Conservation (phyloP, 306 rosid genomes). For the Mimosa pudica region DNA sequence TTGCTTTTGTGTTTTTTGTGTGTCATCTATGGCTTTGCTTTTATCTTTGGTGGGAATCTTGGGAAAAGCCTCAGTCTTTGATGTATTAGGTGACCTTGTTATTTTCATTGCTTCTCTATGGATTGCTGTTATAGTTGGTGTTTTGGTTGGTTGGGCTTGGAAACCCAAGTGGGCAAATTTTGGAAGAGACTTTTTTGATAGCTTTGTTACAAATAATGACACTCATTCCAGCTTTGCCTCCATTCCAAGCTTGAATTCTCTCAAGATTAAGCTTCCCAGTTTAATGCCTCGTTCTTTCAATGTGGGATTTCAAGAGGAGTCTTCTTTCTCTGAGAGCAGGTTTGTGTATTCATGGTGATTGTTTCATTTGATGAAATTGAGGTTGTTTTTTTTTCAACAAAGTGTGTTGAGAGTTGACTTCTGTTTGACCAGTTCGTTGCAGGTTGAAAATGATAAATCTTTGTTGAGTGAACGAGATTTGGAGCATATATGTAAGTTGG, state of each 20-base stretch:
- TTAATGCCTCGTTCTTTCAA: conserved; percentile 44
- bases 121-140: conserved; percentile 78
- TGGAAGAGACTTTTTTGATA: conserved; percentile 40
- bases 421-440: conserved; percentile 41
- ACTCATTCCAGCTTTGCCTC: conserved; percentile 38
- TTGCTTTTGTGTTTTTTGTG: neutral
- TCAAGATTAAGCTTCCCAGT: conserved; percentile 46
- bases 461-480: conserved; percentile 50
- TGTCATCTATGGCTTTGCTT: conserved; percentile 47
- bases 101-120: conserved; percentile 68
- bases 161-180: conserved; percentile 83
- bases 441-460: conserved; percentile 43
- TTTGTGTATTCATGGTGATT: conserved; percentile 27
- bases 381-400: conserved; percentile 1
- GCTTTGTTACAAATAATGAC: conserved; percentile 36
- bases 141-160: conserved; percentile 93
- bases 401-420: neutral
- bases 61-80: conserved; percentile 39
- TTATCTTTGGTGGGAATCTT: conserved; percentile 50
- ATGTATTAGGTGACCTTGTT: conserved; percentile 44
- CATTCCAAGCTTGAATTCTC: conserved; percentile 45
- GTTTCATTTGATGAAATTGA: neutral
- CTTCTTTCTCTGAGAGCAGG: conserved; percentile 42
- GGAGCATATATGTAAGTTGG: conserved; percentile 50
- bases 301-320: neutral